A percentile compares a stretch with the other conserved stretches of the same genome.
These are phyloP conservation scores for Diaporthe destruens DNA, from an alignment of 2,329 filamentous ascomycete species.

Conservation along the genomic window DNA sequence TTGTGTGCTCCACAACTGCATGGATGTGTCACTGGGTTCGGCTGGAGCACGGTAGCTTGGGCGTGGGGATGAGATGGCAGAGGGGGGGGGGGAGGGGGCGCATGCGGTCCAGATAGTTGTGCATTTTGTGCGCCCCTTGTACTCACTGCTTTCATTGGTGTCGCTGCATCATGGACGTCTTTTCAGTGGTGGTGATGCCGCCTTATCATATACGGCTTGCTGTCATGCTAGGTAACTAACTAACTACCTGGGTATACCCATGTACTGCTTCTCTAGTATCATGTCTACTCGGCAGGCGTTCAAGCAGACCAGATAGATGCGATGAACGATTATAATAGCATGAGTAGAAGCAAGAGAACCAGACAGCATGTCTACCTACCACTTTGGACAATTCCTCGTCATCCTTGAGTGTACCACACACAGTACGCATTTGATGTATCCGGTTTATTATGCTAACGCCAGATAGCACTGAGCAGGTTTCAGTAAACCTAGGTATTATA, in stretches of 20 bases:
- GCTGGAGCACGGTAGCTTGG: conserved; percentile 19
- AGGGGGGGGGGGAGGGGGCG: not conserved
- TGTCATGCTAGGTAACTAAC: not conserved
- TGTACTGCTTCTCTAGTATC: not conserved
- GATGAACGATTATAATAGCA: not conserved
- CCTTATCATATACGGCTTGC: not conserved
- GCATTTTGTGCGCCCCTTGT: not conserved
- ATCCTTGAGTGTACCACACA: too few relatives aligned
- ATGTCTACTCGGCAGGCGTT: not conserved
- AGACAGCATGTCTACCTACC: too few relatives aligned
- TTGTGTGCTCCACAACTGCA: conserved; percentile 1
- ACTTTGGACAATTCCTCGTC: too few relatives aligned
- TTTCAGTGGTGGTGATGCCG: not conserved
- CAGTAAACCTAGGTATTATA: not conserved
- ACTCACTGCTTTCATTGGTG: conserved; percentile 8
- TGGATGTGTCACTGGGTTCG: not conserved
- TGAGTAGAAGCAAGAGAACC: not conserved
- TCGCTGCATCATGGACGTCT: not conserved
- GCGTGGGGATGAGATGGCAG: conserved; percentile 11
- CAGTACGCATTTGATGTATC: not conserved
- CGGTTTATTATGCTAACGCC: not conserved
- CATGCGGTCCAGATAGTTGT: not conserved
- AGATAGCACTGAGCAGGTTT: not conserved
- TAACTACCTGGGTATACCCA: not conserved
- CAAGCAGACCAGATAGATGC: not conserved